Evolutionary conservation across 192 early-diverging fungal species (phyloP).

Genomic region (Coemansia reversa): DNA sequence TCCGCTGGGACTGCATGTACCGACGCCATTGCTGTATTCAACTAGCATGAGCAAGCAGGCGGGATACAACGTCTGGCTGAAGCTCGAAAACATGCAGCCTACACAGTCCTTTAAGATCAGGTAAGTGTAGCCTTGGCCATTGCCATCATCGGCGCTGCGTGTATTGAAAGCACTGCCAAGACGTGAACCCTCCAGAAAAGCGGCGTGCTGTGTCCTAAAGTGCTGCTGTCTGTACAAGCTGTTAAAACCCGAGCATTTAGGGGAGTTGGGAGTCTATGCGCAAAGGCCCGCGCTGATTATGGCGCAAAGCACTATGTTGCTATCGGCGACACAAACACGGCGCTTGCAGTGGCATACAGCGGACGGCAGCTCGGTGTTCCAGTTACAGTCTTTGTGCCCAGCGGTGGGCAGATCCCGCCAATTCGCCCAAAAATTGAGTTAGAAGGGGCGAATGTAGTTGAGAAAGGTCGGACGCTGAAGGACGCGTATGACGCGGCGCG

Average conservation of each 20-base stretch:
- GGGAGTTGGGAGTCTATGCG: constrained; percentile 64
- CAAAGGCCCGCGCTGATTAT: constrained; percentile 53
- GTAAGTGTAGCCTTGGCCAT: constrained; percentile 2
- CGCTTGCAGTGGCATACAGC: constrained; percentile 66
- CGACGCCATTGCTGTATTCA: constrained; percentile 48
- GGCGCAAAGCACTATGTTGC: constrained; percentile 57
- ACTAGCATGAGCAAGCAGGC: constrained; percentile 45
- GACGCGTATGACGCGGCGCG: constrained; percentile 38
- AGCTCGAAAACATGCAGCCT: constrained; percentile 74
- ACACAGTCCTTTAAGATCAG: constrained; percentile 77
- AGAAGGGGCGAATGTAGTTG: constrained; percentile 58
- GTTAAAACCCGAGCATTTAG: constrained; percentile 17
- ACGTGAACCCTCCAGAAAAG: no score
- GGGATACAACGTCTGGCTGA: constrained; percentile 68
- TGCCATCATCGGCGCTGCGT: constrained; percentile 11
- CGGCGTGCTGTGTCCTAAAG: no score
- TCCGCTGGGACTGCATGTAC: constrained; percentile 18
- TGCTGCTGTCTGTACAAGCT: not conserved
- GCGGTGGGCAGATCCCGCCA: constrained; percentile 45
- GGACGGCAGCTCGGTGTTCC: constrained; percentile 60
- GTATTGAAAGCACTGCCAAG: not conserved
- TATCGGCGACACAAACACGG: constrained; percentile 65
- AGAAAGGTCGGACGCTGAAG: constrained; percentile 28
- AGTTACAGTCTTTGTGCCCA: constrained; percentile 62
- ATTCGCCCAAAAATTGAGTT: constrained; percentile 58